Base-by-base conservation (phyloP, 495 filamentous ascomycete species). In the Penicillium paxilli region DNA sequence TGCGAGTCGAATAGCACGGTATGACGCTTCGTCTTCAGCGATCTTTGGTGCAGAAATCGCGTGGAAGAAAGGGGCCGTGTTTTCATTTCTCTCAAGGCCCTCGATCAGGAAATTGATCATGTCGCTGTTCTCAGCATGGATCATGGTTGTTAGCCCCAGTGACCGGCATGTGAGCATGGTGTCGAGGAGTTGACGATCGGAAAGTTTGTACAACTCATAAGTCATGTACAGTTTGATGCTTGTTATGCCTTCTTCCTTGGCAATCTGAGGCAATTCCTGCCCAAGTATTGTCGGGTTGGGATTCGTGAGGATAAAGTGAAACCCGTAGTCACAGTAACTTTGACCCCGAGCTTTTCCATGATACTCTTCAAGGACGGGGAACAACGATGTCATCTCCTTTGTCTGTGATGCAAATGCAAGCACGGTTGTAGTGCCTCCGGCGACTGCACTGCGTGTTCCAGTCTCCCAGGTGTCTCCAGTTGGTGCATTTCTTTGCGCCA, bases 201-300 rank as follows among this genome's bases (percentile, higher is more conserved):
- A 60, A n/a, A 86, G 67, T 52, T 80, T 73, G 19, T 84, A 67
- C 1, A 78, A 70, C 49, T 77, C 72, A 67, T 87, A 87, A 1
- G 83, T 87, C 83, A 87, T 86, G 60, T 84, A 87, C 22, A 86
- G 72, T 63, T 87, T 86, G 25, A 84, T 69, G 10, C 73, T 79
- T 12, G 73, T 80, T 49, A 87, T 78, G 21, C 83, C 70, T 21
- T 72, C 65, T 5, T 65, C 54, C 10, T 65, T 60, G 1, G 81
- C 62, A n/a, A 71, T 63, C 14, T 17, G 3, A 0, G 73, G 65
- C 32, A 83, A 72, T 41, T 81, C 77, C 21, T 80, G 64, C 4
- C 63, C 62, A 0, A 84, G 70, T 1, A 78, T 73, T 9, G 55
- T 55, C 9, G 49, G 42, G 11, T 70, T 77, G 1, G 81, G 79